Conservation (phyloP, 345 rosid genomes). For the Euphorbia tirucalli region DNA sequence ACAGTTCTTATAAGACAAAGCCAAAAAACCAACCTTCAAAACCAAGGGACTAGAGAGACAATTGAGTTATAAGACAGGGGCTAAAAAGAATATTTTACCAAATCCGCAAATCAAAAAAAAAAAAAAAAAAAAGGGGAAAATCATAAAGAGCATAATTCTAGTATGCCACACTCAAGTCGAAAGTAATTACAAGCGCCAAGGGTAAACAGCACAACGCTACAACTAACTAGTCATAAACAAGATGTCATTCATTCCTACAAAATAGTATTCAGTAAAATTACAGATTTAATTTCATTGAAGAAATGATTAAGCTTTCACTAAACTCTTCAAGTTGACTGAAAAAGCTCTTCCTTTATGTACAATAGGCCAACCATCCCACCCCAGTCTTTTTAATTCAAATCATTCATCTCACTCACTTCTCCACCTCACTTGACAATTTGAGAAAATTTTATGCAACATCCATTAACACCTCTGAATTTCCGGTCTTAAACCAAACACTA, state of each 20-base stretch:
- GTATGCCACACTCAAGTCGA: too few species aligned
- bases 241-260: neutral
- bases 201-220: too few species aligned
- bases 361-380: conserved; percentile 42
- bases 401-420: conserved; percentile 30
- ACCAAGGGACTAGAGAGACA: too few species aligned
- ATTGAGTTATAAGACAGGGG: too few species aligned
- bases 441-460: conserved; percentile 29
- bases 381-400: conserved; percentile 16
- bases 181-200: too few species aligned
- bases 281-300: conserved; percentile 17
- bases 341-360: conserved; percentile 63
- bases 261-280: conserved; percentile 15
- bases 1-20: too few species aligned
- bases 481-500: conserved; percentile 17
- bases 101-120: too few species aligned
- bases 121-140: too few species aligned
- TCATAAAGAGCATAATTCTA: too few species aligned
- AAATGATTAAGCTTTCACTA: conserved; percentile 17
- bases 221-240: neutral
- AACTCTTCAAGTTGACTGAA: conserved; percentile 27
- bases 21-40: too few species aligned
- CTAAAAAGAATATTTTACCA: too few species aligned
- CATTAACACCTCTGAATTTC: conserved; percentile 9
- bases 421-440: conserved; percentile 28